Base-by-base conservation (phyloP, 371 early-diverging fungal species). In the Coemansia sp. region DNA sequence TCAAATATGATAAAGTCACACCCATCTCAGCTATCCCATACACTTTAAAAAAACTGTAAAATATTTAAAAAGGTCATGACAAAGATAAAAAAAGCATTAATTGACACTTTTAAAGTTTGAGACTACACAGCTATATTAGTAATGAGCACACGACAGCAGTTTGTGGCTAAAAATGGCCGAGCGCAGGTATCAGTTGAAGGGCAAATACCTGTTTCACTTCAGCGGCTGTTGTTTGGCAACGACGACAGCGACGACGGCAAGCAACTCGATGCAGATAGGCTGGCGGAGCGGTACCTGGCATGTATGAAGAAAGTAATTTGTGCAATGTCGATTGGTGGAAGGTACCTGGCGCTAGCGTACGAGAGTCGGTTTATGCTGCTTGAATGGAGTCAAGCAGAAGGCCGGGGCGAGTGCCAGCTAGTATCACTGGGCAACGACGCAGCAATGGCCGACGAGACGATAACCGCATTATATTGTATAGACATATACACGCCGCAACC, bases 361-460 rank as follows among this genome's bases (percentile, higher is more conserved):
- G 21, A 58, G 1, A 63, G 59, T 18, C 24, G 74, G 7, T 74
- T 65, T 54, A 74, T 74, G 70, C 50, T 74, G 22, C 61, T 74
- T 3, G 74, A 63, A 37, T 11, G 55, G 1, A 11, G 37, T 11
- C 37, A 37, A 37, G 10, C 37, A 37, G 37, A 37, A 3, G 37
- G 37, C 37, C 37, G 10, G 37, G 37, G 10, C 37, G 26, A 53
- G 26, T 70, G 63, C 52, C 66, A 66, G 18, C 55, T 74, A 21
- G 63, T 74, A 14, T 74, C 74, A 4, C 61, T 74, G 8, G 67
- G 74, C 53, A 64, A 47, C 26, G 74, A 74, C n/a, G 74, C 56
- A 5, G 55, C 74, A 10, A 14, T 24, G n/a, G 53, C 61, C 0
- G 71, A 63, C 8, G 75, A 74, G 47, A 21, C 54, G 13, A 59